A percentile compares a stretch with the other conserved stretches of the same genome.
phyloP scores from a whole-genome alignment of 129 eudicot species.

The Tagetes patula region DNA sequence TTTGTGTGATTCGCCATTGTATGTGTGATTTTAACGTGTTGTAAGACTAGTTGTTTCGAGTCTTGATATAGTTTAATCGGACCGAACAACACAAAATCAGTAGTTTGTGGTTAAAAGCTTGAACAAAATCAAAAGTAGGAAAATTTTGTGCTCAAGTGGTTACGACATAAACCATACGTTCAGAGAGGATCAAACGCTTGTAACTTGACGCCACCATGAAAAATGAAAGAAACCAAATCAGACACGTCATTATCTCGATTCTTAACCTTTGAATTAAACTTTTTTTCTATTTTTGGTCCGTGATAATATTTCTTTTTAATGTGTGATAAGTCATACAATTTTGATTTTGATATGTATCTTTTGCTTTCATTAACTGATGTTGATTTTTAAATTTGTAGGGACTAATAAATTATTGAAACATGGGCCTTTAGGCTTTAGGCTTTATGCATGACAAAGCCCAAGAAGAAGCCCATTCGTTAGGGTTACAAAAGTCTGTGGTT shows the following conservation, averaged over 20 bases:
- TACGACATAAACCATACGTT: too few relatives aligned
- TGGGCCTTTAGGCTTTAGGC: too few relatives aligned
- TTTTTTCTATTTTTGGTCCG: too few relatives aligned
- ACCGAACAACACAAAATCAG: background rate
- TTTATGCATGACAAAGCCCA: background rate
- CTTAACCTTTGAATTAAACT: too few relatives aligned
- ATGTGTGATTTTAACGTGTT: background rate
- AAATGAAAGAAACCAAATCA: too few relatives aligned
- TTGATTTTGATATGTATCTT: background rate
- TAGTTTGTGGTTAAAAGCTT: background rate
- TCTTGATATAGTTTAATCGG: background rate
- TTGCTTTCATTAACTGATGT: background rate
- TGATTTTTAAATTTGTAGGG: background rate
- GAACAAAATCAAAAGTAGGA: too few relatives aligned
- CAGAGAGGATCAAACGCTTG: too few relatives aligned
- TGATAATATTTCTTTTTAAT: background rate
- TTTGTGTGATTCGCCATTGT: slow-evolving; percentile 7
- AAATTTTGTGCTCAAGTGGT: too few relatives aligned
- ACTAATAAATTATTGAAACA: too few relatives aligned
- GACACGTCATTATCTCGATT: too few relatives aligned
- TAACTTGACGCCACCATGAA: too few relatives aligned
- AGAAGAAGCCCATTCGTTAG: slow-evolving; percentile 29
- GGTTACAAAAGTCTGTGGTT: background rate
- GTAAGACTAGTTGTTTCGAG: background rate
- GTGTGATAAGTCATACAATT: background rate